Percentiles rank a stretch among this genome's conserved stretches.
These are phyloP conservation scores for Sesbania bispinosa DNA, from an alignment of 306 rosid species.

Conservation along the genomic window DNA sequence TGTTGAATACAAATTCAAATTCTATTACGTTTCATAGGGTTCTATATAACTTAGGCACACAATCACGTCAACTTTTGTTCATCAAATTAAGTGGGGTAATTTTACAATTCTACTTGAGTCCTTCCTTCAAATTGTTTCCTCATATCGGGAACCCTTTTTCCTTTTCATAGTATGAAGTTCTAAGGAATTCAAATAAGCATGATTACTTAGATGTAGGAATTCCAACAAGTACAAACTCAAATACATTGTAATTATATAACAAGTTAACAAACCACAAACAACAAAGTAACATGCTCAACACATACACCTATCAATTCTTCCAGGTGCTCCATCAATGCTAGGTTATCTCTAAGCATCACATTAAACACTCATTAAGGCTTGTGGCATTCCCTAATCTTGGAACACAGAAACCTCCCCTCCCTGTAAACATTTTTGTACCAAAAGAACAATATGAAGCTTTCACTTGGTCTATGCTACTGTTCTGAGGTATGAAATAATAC, in stretches of 20 bases:
- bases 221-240: neutral
- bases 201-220: neutral
- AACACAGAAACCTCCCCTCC: neutral
- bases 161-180: slow-evolving; percentile 9
- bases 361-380: neutral
- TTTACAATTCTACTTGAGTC: neutral
- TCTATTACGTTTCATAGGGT: neutral
- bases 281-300: neutral
- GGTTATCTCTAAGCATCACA: neutral
- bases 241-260: neutral
- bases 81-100: neutral
- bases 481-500: neutral
- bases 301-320: neutral
- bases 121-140: neutral
- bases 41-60: neutral
- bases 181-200: slow-evolving; percentile 3
- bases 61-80: neutral
- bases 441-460: neutral
- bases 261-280: neutral
- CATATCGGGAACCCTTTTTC: neutral
- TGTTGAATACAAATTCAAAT: neutral
- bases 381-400: neutral
- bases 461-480: neutral
- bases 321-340: neutral
- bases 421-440: neutral